A percentile compares a stretch with the other conserved stretches of the same genome.
Conservation (phyloP, 371 early-diverging fungal species). For the Synchytrium microbalum region DNA sequence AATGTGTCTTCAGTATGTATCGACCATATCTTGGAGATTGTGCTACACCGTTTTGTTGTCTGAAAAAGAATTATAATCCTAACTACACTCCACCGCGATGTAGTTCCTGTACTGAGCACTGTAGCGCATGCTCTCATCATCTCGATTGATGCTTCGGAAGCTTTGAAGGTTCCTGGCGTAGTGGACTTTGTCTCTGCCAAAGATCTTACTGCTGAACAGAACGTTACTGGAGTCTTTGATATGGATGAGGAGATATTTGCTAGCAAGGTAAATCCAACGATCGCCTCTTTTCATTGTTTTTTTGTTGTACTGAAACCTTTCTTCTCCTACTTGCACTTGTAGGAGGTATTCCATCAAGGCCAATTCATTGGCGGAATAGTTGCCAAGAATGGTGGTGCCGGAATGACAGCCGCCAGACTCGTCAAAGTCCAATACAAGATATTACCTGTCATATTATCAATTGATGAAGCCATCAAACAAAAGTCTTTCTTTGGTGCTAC, state of each 20-base stretch:
- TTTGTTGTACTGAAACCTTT: neutral
- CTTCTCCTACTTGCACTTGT: constrained; percentile 29
- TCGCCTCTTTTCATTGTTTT: neutral
- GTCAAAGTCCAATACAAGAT: constrained; percentile 59
- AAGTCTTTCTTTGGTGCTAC: too few species aligned
- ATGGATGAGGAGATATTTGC: constrained; percentile 67
- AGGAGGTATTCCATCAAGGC: constrained; percentile 50
- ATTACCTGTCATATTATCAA: constrained; percentile 51
- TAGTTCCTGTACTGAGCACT: constrained; percentile 50
- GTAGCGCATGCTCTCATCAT: constrained; percentile 55
- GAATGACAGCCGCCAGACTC: constrained; percentile 52
- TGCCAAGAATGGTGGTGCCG: constrained; percentile 51
- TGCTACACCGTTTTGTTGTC: too few species aligned
- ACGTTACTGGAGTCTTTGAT: constrained; percentile 26
- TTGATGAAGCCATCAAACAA: constrained; percentile 22
- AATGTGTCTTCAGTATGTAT: too few species aligned
- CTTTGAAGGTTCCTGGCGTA: constrained; percentile 53
- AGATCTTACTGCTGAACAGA: constrained; percentile 49
- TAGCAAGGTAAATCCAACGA: constrained; percentile 23
- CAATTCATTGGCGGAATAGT: constrained; percentile 66
- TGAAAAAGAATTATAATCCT: too few species aligned
- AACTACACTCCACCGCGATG: constrained; percentile 59
- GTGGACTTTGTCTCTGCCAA: constrained; percentile 44
- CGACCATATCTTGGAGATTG: too few species aligned
- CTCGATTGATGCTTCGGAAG: constrained; percentile 46